phyloP scores from a whole-genome alignment of 805 yeast genomes.

The Candida yuanshanica region DNA sequence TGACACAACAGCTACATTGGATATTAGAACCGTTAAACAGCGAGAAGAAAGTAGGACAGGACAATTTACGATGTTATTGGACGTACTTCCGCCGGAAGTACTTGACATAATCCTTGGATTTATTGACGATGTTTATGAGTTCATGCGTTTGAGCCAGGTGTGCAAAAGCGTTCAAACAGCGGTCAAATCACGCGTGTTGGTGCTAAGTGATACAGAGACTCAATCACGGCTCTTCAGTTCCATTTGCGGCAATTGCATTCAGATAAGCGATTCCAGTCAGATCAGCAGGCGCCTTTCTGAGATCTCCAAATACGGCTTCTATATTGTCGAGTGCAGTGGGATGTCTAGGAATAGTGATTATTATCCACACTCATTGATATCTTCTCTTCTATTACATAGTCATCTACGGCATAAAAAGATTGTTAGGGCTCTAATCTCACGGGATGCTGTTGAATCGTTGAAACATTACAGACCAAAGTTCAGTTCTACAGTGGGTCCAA shows the following conservation, averaged over 20 bases:
- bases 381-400: slow-evolving; percentile 7
- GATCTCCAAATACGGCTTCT: slow-evolving; percentile 7
- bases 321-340: slow-evolving; percentile 13
- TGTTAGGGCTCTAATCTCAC: slow-evolving; percentile 10
- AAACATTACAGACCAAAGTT: background rate
- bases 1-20: too few species aligned
- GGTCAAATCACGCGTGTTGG: slow-evolving; percentile 13
- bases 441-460: slow-evolving; percentile 4
- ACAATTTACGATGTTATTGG: slow-evolving; percentile 2
- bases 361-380: slow-evolving; percentile 7
- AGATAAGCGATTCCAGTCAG: too few species aligned
- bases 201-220: slow-evolving; percentile 13
- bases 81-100: slow-evolving; percentile 18
- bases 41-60: background rate
- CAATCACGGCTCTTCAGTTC: slow-evolving; percentile 9
- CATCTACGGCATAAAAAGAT: slow-evolving; percentile 5
- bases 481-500: slow-evolving; percentile 3
- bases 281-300: too few species aligned
- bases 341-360: background rate
- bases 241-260: slow-evolving; percentile 6
- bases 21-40: background rate
- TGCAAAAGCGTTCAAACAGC: slow-evolving; percentile 14
- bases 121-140: slow-evolving; percentile 16
- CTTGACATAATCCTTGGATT: slow-evolving; percentile 10
- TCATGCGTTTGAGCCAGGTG: slow-evolving; percentile 8